Base-by-base conservation (phyloP, 495 filamentous ascomycete species). In the Neurospora sp. region DNA sequence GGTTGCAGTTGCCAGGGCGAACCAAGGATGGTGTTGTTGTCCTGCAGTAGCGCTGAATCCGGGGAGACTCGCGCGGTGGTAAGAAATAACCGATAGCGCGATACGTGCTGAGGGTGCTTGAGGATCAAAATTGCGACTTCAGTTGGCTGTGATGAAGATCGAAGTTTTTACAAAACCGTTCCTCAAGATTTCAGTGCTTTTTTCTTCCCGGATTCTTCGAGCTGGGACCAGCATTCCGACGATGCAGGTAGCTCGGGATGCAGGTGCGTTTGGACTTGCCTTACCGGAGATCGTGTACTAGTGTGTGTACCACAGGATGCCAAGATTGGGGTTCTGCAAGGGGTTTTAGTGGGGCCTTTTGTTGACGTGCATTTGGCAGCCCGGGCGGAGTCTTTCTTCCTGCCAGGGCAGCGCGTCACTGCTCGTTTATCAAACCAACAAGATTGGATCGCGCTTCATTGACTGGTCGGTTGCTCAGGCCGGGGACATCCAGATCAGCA, bases 1-100 rank as follows among this genome's bases (percentile, higher is more conserved):
- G 5, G 53, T 61, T 44, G 73, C 75, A 75, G 77, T 79, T 79
- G 76, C 77, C 71, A 71, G 74, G 77, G 77, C 73, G 74, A 75
- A 69, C 18, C 14, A 69, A 65, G 53, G 53, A 65, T 65, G 53
- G 53, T 18, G 53, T 61, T 61, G 22, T 6, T 35, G 53, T 35
- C 53, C 6, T 65, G 47, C 72, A 39, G 41, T 71, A 69, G 70
- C 73, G 73, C 61, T 69, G 69, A 69, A 68, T 65, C 53, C 14
- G 53, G 53, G 14, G 53, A 35, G 53, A 35, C 27, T 65, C 6
- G 12, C 14, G 27, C 8, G 53, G 14, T 65, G 53, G 18, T 8
- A 65, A 35, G 0, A 61, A 35, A 16, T 8, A 4, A 35, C 7
- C 53, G 27, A 16, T 65, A 65, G 27, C 2, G 53, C 53, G 14